Evolutionary conservation across 2,329 filamentous ascomycete species (phyloP), one percentile per base, ranked within the genome.

Genomic region (Colletotrichum godetiae): DNA sequence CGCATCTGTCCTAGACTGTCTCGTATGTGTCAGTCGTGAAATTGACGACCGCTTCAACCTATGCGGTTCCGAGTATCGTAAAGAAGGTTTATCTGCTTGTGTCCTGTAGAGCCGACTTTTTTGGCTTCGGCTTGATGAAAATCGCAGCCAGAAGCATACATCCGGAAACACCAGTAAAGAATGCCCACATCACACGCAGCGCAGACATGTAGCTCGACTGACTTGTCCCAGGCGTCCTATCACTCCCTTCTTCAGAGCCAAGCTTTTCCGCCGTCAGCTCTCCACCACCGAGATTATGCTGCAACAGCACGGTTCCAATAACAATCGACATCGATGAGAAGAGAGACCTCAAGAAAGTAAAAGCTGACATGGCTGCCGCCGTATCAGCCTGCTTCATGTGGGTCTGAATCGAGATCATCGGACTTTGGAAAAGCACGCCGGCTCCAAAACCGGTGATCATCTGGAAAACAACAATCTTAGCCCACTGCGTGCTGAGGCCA

Each of bases 291-390:
- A 67, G 24, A 15, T 66, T 68, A 19, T 31, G 42, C 79, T 91
- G 88, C 46, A 65, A 11, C 13, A 56, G 15, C 5, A 65, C 49
- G 4, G 88, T 86, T 13, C 90, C 91, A 49, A 92, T 83, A 1
- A 91, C 89, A 61, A 91, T 84, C 1, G 86, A 87, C n/a, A 87
- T 84, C 6, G 87, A 84, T 0, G 87, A 90, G 4, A 87, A 88
- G 5, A 92, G 81, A 68, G 89, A 90, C 13, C 90, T 86, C 4
- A 87, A 82, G 75, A 89, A 89, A 8, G 83, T 83, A 57, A 89
- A 86, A 0, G 88, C 88, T 1, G 88, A 86, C 0, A 87, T 90
- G 0, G 87, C 88, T 7, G 87, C 86, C 22, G 87, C 87, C 62
- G 89, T 88, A 75, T 90, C 87, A 35, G 83, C 81, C 66, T 82